These are phyloP conservation scores for Ceratorhiza oryzae-sativae DNA, from an alignment of 1,284 basidiomycete species.

Conservation along the genomic window DNA sequence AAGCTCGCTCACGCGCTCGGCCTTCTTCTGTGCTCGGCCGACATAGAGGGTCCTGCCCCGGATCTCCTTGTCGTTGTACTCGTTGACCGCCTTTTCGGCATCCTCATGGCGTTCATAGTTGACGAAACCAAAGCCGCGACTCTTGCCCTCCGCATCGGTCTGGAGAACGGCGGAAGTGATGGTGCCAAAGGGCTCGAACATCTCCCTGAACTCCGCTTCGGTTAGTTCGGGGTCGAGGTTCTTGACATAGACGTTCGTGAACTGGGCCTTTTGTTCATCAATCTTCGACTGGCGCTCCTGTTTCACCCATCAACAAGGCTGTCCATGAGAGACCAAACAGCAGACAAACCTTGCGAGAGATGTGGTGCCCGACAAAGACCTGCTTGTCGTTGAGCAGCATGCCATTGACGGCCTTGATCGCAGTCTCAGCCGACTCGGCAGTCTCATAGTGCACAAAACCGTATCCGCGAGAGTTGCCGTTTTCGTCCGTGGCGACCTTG, in stretches of 20 bases:
- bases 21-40: conserved; percentile 97
- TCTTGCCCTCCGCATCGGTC: conserved; percentile 85
- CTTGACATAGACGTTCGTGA: conserved; percentile 99
- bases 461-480: conserved; percentile 93
- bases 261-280: conserved; percentile 95
- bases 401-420: conserved; percentile 98
- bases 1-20: conserved; percentile 97
- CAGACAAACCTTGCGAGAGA: conserved; percentile 86
- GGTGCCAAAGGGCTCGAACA: conserved; percentile 82
- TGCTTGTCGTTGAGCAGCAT: conserved; percentile 99
- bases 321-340: not conserved
- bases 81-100: conserved; percentile 89
- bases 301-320: not conserved
- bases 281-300: conserved; percentile 97
- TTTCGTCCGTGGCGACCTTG: conserved; percentile 97
- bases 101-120: conserved; percentile 95
- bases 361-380: conserved; percentile 98
- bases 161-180: conserved; percentile 91
- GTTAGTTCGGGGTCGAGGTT: conserved; percentile 88
- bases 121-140: conserved; percentile 98
- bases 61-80: conserved; percentile 86
- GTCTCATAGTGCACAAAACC: conserved; percentile 99
- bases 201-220: conserved; percentile 85
- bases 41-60: conserved; percentile 95
- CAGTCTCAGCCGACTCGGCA: conserved; percentile 92